Evolutionary conservation across 768 basidiomycete genomes (phyloP).

Genomic region (Suillus placidus): DNA sequence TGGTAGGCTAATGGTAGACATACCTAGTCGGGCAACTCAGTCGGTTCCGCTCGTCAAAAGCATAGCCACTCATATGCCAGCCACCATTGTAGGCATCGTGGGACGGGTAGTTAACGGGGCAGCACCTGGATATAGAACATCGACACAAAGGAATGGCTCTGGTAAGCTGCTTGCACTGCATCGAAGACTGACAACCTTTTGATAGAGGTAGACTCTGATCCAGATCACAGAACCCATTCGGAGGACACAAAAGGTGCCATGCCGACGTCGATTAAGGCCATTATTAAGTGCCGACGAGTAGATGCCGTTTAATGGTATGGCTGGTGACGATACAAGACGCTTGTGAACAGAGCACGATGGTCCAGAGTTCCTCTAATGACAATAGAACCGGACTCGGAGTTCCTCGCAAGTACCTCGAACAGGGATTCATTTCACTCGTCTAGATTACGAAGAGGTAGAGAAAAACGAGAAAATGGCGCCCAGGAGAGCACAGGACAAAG

Average conservation of each 20-base stretch:
- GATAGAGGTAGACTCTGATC: slow-evolving; percentile 5
- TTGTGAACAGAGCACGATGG: not conserved
- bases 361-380: not conserved
- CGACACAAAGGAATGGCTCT: not conserved
- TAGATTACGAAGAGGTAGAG: not conserved
- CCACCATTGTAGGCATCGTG: not conserved
- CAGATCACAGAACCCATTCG: slow-evolving; percentile 4
- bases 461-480: not conserved
- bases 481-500: not conserved
- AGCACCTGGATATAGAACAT: slow-evolving; percentile 1
- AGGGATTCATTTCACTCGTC: not conserved
- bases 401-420: not conserved
- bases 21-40: not conserved
- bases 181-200: slow-evolving; percentile 5
- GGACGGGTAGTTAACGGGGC: not conserved
- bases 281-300: not conserved
- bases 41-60: not conserved
- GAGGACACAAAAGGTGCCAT: slow-evolving; percentile 3
- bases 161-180: slow-evolving; percentile 8
- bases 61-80: not conserved
- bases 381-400: not conserved
- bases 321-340: not conserved
- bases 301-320: not conserved
- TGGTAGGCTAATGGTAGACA: not conserved
- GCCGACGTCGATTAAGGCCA: slow-evolving; percentile 5